A percentile compares a stretch with the other conserved stretches of the same genome.
Conservation (phyloP, 768 basidiomycete genomes). For the Fibroporia radiculosa region DNA sequence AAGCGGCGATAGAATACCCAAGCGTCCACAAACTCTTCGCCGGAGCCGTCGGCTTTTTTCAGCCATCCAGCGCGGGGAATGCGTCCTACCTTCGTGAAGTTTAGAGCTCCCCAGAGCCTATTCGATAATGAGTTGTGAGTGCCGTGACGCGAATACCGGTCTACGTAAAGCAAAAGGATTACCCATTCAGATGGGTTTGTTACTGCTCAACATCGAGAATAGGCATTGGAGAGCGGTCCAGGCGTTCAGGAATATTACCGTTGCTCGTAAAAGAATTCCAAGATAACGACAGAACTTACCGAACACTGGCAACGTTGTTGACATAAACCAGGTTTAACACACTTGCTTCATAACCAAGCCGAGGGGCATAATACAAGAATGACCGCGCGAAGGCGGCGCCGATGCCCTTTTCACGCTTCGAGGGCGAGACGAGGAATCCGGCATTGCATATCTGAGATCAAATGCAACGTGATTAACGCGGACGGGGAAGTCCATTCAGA, state of each 20-base stretch:
- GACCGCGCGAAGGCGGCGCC: conserved; percentile 69
- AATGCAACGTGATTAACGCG: not conserved
- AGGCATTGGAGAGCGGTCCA: too few species aligned
- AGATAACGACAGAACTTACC: conserved; percentile 29
- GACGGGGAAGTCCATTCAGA: too few species aligned
- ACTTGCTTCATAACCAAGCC: conserved; percentile 66
- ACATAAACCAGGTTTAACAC: conserved; percentile 91
- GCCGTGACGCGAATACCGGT: too few species aligned
- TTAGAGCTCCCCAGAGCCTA: conserved; percentile 79
- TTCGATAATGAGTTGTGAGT: not conserved
- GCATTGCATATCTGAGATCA: conserved; percentile 71
- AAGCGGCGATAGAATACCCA: conserved; percentile 81
- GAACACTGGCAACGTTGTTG: conserved; percentile 70
- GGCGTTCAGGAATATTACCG: too few species aligned
- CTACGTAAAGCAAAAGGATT: too few species aligned
- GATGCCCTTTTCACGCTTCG: conserved; percentile 51
- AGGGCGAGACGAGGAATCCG: conserved; percentile 71
- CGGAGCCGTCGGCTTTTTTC: conserved; percentile 51
- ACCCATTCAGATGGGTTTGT: too few species aligned
- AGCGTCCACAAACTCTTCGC: conserved; percentile 87
- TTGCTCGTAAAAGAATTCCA: too few species aligned
- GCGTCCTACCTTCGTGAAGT: conserved; percentile 70
- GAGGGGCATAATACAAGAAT: conserved; percentile 75
- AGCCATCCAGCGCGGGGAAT: conserved; percentile 75
- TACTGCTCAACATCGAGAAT: too few species aligned